Percentiles rank a stretch among this genome's conserved stretches.
Evolutionary conservation across 305 asterid species (phyloP).

Genomic region (Solanum hybrid): DNA sequence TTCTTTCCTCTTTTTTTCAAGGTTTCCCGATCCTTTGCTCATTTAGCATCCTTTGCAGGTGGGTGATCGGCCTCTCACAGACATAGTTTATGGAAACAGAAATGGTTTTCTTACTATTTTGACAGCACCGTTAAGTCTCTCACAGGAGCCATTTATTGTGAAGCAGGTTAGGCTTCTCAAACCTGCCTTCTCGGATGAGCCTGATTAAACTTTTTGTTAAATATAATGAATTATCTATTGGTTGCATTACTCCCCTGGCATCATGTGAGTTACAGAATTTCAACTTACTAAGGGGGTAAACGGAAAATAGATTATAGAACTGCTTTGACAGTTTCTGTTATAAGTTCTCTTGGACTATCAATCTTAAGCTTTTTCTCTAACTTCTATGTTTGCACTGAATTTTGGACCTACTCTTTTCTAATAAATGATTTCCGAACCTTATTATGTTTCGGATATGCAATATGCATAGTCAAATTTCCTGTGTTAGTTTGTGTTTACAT

Average conservation of each 20-base stretch:
- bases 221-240: neutral
- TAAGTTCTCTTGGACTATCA: neutral
- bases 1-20: neutral
- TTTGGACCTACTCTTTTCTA: neutral
- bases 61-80: conserved; percentile 96
- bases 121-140: conserved; percentile 67
- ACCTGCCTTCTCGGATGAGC: neutral
- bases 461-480: neutral
- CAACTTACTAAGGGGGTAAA: neutral
- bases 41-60: conserved; percentile 40
- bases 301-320: neutral
- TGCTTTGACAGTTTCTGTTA: neutral
- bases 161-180: conserved; percentile 43
- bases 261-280: neutral
- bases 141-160: conserved; percentile 82
- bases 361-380: neutral
- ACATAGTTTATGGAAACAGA: conserved; percentile 77
- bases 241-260: neutral
- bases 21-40: neutral
- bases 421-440: neutral
- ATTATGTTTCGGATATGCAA: neutral
- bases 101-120: conserved; percentile 77
- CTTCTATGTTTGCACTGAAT: neutral
- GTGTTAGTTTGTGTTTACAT: neutral
- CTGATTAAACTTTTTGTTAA: neutral